phyloP scores from a whole-genome alignment of 2,329 filamentous ascomycete genomes.

The Zelopaecilomyces penicillatus region DNA sequence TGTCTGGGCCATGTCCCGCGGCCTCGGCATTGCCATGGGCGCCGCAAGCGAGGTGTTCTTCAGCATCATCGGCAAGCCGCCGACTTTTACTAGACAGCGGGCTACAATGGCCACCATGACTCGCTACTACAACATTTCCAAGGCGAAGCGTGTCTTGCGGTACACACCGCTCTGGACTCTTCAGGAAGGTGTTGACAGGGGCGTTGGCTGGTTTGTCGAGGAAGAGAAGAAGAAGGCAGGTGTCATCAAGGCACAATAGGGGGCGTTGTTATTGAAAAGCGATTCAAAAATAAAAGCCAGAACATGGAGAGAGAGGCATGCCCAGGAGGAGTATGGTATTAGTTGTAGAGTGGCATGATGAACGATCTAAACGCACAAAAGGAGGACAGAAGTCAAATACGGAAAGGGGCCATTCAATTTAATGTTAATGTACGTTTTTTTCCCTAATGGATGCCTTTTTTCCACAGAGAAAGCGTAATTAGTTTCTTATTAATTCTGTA shows the following conservation, averaged over 20 bases:
- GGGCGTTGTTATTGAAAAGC: background rate
- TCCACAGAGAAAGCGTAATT: too few relatives aligned
- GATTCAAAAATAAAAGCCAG: background rate
- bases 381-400: background rate
- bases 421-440: background rate
- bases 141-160: conserved; percentile 62
- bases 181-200: conserved; percentile 52
- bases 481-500: too few relatives aligned
- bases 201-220: conserved; percentile 47
- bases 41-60: conserved; percentile 45
- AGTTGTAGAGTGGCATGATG: too few relatives aligned
- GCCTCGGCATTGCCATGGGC: conserved; percentile 44
- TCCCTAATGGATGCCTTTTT: background rate
- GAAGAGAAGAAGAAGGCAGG: conserved; percentile 32
- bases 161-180: conserved; percentile 61
- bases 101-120: conserved; percentile 66
- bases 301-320: background rate
- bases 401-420: background rate
- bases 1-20: conserved; percentile 47
- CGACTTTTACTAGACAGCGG: conserved; percentile 50
- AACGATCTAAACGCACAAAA: background rate
- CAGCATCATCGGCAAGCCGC: conserved; percentile 39
- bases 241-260: conserved; percentile 15
- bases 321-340: too few relatives aligned
- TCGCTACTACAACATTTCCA: conserved; percentile 68